Conservation (phyloP, 129 eudicot species). For the Artemisia annua region DNA sequence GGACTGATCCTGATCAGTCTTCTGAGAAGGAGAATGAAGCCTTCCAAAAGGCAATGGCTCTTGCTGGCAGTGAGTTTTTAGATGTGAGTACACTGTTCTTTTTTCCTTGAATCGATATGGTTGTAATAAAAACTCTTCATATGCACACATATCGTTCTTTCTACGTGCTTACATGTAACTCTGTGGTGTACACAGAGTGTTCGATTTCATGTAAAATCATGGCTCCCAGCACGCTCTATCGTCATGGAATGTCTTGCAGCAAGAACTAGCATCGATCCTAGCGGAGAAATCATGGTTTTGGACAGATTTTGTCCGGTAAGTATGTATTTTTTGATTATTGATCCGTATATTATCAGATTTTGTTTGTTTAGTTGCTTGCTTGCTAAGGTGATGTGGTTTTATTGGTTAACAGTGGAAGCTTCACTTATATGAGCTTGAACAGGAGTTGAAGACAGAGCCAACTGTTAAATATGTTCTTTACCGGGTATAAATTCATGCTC, state of each 20-base stretch:
- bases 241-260: constrained; percentile 77
- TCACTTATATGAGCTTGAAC: constrained; percentile 91
- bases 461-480: constrained; percentile 77
- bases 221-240: constrained; percentile 94
- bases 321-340: constrained; percentile 7
- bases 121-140: neutral
- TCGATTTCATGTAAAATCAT: constrained; percentile 72
- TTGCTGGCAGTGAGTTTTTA: constrained; percentile 84
- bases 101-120: neutral
- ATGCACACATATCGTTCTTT: no score
- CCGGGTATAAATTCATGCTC: constrained; percentile 42
- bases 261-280: constrained; percentile 65
- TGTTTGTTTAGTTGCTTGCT: neutral
- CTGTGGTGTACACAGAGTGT: constrained; percentile 48
- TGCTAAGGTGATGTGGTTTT: neutral
- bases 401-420: constrained; percentile 73
- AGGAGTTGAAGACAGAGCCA: constrained; percentile 82
- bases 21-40: constrained; percentile 87
- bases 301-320: constrained; percentile 82
- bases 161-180: neutral
- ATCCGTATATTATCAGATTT: neutral
- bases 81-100: constrained; percentile 52
- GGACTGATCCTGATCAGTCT: constrained; percentile 93
- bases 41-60: constrained; percentile 71
- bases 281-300: constrained; percentile 90